Percentiles rank a stretch among this genome's conserved stretches.
Conservation (phyloP, 805 yeast genomes). For the Yamadazyma takamatsuzukensis region DNA sequence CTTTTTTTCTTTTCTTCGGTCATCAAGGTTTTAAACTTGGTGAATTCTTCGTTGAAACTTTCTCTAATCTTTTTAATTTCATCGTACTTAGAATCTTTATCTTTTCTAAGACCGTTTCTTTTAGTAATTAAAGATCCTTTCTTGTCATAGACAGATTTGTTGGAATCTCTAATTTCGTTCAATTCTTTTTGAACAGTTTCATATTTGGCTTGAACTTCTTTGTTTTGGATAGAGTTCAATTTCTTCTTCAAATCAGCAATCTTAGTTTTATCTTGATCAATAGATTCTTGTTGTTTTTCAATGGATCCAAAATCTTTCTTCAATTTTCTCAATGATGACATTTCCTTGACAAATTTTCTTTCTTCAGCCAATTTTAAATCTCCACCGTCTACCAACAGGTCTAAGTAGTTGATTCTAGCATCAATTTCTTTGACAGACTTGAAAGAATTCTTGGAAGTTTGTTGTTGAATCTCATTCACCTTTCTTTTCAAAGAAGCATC, state of each 20-base stretch:
- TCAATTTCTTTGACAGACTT: constrained; percentile 68
- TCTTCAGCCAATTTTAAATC: constrained; percentile 85
- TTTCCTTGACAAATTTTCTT: constrained; percentile 79
- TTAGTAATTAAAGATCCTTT: constrained; percentile 60
- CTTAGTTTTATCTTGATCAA: constrained; percentile 75
- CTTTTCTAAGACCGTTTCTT: constrained; percentile 63
- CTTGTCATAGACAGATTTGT: constrained; percentile 61
- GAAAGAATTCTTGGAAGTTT: constrained; percentile 68
- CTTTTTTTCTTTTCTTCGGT: constrained; percentile 68
- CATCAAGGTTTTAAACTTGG: constrained; percentile 63
- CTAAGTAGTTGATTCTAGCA: constrained; percentile 59
- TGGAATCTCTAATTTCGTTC: constrained; percentile 58
- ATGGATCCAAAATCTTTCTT: constrained; percentile 73
- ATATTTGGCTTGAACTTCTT: constrained; percentile 64
- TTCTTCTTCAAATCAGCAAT: constrained; percentile 71
- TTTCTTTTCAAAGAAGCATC: constrained; percentile 74
- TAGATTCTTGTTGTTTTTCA: constrained; percentile 70
- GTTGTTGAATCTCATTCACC: constrained; percentile 67
- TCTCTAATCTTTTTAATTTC: constrained; percentile 65
- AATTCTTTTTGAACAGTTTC: constrained; percentile 67
- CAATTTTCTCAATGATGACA: constrained; percentile 75
- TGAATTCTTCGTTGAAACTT: constrained; percentile 72
- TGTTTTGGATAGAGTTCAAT: constrained; percentile 54
- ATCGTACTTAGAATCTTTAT: constrained; percentile 65
- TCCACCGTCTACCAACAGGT: constrained; percentile 74